Evolutionary conservation across 2,329 filamentous ascomycete genomes (phyloP).

Genomic region (Fusarium sambucinum): DNA sequence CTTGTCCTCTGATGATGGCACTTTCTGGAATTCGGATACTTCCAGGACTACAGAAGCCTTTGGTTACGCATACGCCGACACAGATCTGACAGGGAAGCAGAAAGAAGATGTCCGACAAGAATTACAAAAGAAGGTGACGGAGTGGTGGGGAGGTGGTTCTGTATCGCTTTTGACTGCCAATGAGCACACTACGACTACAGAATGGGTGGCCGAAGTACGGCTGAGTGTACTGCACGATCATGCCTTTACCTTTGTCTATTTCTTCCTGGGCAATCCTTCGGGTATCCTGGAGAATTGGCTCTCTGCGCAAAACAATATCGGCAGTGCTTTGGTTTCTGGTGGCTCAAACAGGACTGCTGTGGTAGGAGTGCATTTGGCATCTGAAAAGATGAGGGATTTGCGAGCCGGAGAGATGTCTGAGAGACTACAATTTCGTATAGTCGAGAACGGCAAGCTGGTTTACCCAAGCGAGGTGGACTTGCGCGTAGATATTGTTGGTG

Average conservation of each 20-base stretch:
- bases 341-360: neutral
- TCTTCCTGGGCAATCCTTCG: conserved; percentile 73
- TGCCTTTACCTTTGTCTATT: conserved; percentile 59
- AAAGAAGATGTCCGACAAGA: conserved; percentile 49
- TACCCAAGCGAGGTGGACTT: neutral
- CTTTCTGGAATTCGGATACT: conserved; percentile 76
- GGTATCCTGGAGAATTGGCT: conserved; percentile 62
- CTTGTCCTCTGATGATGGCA: conserved; percentile 65
- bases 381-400: neutral
- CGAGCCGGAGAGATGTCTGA: neutral
- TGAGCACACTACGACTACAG: conserved; percentile 48
- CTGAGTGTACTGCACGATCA: conserved; percentile 60
- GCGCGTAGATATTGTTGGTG: neutral
- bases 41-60: conserved; percentile 71
- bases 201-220: conserved; percentile 77
- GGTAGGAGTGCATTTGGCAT: neutral
- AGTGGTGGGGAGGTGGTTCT: conserved; percentile 51
- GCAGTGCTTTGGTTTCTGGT: neutral
- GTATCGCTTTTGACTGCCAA: neutral
- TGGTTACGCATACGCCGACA: conserved; percentile 81
- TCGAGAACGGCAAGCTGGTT: neutral
- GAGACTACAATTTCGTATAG: neutral
- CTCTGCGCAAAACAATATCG: neutral
- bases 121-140: conserved; percentile 65
- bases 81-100: conserved; percentile 46